phyloP scores from a whole-genome alignment of 2,329 filamentous ascomycete genomes.

The Cytospora paraplurivora region DNA sequence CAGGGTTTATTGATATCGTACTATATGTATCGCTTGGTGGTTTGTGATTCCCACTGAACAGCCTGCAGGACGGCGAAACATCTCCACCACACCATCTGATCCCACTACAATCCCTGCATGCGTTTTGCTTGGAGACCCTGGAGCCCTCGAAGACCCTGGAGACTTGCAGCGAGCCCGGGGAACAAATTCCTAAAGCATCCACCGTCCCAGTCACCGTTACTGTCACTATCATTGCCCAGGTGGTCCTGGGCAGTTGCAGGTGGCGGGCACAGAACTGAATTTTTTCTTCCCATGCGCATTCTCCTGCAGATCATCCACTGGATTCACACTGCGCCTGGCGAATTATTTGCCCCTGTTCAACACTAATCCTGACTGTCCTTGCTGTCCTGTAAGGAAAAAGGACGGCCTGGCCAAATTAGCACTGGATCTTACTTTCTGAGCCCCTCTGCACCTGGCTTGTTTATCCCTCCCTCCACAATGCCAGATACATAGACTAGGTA shows the following conservation, averaged over 20 bases:
- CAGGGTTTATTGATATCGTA: not conserved
- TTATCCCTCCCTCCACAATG: not conserved
- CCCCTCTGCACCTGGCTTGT: not conserved
- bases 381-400: not conserved
- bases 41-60: not conserved
- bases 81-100: conserved; percentile 2
- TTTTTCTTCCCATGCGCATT: not conserved
- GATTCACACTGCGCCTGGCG: not conserved
- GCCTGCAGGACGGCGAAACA: conserved; percentile 1
- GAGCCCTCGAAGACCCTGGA: not conserved
- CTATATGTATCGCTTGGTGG: not conserved
- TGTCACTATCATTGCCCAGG: not conserved
- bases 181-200: not conserved
- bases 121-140: not conserved
- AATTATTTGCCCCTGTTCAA: not conserved
- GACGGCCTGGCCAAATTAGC: conserved; percentile 1
- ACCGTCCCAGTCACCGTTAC: not conserved
- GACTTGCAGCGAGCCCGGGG: conserved; percentile 2
- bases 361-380: not conserved
- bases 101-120: not conserved
- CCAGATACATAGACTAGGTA: not conserved
- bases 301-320: not conserved
- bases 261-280: conserved; percentile 1
- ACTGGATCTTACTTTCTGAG: not conserved
- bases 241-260: not conserved